Conservation (phyloP, 208 protist genomes). For the Acanthamoeba pearcei region DNA sequence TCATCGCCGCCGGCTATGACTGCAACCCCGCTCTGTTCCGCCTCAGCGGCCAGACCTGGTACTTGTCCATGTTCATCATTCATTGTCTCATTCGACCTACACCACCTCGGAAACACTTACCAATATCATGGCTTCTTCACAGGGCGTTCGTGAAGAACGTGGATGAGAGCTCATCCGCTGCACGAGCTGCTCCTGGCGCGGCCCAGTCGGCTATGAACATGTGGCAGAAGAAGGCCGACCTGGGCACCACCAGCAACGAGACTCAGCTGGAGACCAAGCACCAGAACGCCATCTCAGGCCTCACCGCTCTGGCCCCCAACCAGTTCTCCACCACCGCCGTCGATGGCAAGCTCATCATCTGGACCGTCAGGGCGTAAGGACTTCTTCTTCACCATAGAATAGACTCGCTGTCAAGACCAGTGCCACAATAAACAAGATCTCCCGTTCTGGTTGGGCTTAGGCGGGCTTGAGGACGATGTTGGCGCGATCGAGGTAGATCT, state of each 20-base stretch:
- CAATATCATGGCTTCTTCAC: not conserved
- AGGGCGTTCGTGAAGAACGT: slow-evolving; percentile 78
- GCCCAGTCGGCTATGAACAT: slow-evolving; percentile 81
- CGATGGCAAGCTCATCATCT: slow-evolving; percentile 87
- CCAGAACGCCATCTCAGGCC: slow-evolving; percentile 85
- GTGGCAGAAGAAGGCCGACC: slow-evolving; percentile 85
- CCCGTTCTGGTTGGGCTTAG: not conserved
- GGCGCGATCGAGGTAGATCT: slow-evolving; percentile 60
- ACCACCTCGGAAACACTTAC: not conserved
- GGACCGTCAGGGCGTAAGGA: slow-evolving; percentile 63
- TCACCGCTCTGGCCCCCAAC: slow-evolving; percentile 67
- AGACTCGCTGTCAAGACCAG: not conserved
- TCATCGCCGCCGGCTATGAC: slow-evolving; percentile 88
- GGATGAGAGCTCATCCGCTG: slow-evolving; percentile 12
- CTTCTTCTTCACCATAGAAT: not conserved
- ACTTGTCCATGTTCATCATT: not conserved
- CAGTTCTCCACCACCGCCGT: slow-evolving; percentile 85
- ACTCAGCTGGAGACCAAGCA: slow-evolving; percentile 82
- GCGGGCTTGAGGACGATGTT: slow-evolving; percentile 26
- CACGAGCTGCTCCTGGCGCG: not conserved
- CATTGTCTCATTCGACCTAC: no score
- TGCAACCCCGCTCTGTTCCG: slow-evolving; percentile 81
- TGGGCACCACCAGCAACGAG: slow-evolving; percentile 76
- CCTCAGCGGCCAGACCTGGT: slow-evolving; percentile 72
- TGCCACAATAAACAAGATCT: not conserved